Base-by-base conservation (phyloP, 768 basidiomycete species). In the Tremella fuciformis region DNA sequence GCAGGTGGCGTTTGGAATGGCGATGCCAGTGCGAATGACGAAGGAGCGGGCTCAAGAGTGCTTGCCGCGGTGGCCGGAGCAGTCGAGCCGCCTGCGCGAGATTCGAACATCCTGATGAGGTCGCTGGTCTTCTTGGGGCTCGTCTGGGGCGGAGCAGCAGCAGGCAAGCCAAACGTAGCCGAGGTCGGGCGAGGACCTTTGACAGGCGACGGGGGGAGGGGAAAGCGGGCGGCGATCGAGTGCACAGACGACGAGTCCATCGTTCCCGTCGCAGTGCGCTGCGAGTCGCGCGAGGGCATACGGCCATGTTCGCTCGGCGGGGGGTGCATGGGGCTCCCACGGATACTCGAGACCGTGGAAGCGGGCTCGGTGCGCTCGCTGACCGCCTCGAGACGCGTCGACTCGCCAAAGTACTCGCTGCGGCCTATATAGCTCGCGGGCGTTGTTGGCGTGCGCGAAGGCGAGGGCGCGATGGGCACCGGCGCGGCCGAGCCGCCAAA, bases 61-160 rank as follows among this genome's bases (percentile, higher is more conserved):
- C 21, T 42, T 11, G 29, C 11, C 4, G 29, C 6, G 15, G 46
- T 19, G 7, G 50, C 26, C 54, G 50, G 25, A 13, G 57, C 22
- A 25, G 64, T n/a, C 53, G 57, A 16, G 59, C 60, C 1, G 29
- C 29, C 29, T 41, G 58, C 52, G 50, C 38, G 22, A 16, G 48
- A 25, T 39, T 73, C 71, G 39, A 73, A 73, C 63, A 73, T 56
- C 57, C 59, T 67, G 48, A 73, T 73, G 3, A 73, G 63, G 25
- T 73, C 71, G 29, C 64, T 65, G 1, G 71, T 60, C 49, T 66
- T 67, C 41, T 64, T 68, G 7, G 71, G 68, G 1, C 62, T 59
- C 3, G 60, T 52, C 3, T 62, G 59, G 21, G 61, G 58, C 1
- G 54, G 57, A 29, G 52, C 58, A 39, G 19, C 11, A 11, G 29